phyloP scores from a whole-genome alignment of 768 basidiomycete genomes.

The Xerocomus spinulosus region DNA sequence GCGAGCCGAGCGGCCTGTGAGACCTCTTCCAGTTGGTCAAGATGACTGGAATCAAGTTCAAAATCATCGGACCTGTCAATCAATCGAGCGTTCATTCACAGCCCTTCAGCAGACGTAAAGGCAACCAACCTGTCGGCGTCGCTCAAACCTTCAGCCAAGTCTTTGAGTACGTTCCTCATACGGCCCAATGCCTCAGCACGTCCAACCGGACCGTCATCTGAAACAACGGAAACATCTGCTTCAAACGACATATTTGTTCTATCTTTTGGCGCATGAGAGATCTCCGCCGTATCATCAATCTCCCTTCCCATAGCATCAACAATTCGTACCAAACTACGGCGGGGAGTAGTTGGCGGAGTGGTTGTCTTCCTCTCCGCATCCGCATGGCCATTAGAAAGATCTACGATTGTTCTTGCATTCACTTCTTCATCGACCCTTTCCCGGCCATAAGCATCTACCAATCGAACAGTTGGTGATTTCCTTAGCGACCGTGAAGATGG shows the following conservation, averaged over 20 bases:
- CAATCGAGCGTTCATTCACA: constrained; percentile 5
- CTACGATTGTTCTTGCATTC: neutral
- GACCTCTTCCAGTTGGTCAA: constrained; percentile 48
- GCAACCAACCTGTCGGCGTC: constrained; percentile 51
- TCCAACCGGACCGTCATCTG: constrained; percentile 22
- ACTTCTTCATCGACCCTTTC: constrained; percentile 31
- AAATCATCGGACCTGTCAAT: constrained; percentile 36
- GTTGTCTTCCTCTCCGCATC: constrained; percentile 17
- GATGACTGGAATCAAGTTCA: constrained; percentile 39
- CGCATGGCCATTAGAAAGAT: constrained; percentile 9
- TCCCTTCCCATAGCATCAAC: constrained; percentile 69
- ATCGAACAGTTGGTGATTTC: constrained; percentile 50
- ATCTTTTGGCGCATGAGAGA: constrained; percentile 31
- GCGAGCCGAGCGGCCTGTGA: constrained; percentile 50
- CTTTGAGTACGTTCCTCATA: constrained; percentile 54
- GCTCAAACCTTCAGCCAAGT: constrained; percentile 51
- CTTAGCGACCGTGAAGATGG: constrained; percentile 35
- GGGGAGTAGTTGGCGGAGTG: constrained; percentile 16
- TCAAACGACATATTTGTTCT: constrained; percentile 16
- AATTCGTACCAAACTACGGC: constrained; percentile 47
- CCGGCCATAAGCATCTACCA: constrained; percentile 71
- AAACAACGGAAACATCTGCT: constrained; percentile 18
- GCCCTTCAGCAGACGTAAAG: neutral
- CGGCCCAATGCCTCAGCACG: constrained; percentile 52
- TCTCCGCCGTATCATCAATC: constrained; percentile 34